Evolutionary conservation across 768 basidiomycete genomes (phyloP).

Genomic region (Mycena alexandri): DNA sequence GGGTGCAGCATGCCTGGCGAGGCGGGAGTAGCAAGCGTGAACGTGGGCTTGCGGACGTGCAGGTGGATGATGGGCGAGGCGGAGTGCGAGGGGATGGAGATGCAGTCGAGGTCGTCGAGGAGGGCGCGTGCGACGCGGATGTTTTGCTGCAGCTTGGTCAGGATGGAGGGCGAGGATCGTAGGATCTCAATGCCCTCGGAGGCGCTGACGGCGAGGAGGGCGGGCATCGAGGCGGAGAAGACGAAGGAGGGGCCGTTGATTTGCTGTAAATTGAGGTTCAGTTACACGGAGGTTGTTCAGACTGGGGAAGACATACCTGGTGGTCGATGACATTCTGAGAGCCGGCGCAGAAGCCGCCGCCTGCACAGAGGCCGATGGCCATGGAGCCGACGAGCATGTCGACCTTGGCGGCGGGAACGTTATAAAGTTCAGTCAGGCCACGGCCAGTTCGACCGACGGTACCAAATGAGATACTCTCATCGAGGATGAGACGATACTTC

Average conservation of each 20-base stretch:
- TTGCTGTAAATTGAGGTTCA: slow-evolving; percentile 61
- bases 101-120: slow-evolving; percentile 84
- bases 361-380: slow-evolving; percentile 84
- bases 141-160: slow-evolving; percentile 86
- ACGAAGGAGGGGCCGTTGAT: slow-evolving; percentile 97
- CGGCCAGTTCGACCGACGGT: slow-evolving; percentile 93
- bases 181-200: slow-evolving; percentile 89
- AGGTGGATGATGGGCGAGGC: slow-evolving; percentile 93
- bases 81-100: slow-evolving; percentile 88
- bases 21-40: neutral
- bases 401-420: slow-evolving; percentile 89
- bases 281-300: neutral
- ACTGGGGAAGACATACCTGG: slow-evolving; percentile 60
- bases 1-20: slow-evolving; percentile 40
- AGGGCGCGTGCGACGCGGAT: slow-evolving; percentile 79
- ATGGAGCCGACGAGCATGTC: slow-evolving; percentile 96
- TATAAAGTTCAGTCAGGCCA: slow-evolving; percentile 94
- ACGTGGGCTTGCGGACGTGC: slow-evolving; percentile 59
- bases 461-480: slow-evolving; percentile 95
- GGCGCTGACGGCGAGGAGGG: slow-evolving; percentile 87
- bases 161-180: slow-evolving; percentile 78
- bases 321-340: slow-evolving; percentile 86
- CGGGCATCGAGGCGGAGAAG: slow-evolving; percentile 95
- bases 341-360: slow-evolving; percentile 97
- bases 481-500: slow-evolving; percentile 95